phyloP scores from a whole-genome alignment of 2,329 filamentous ascomycete species.

The Aureobasidium lini region DNA sequence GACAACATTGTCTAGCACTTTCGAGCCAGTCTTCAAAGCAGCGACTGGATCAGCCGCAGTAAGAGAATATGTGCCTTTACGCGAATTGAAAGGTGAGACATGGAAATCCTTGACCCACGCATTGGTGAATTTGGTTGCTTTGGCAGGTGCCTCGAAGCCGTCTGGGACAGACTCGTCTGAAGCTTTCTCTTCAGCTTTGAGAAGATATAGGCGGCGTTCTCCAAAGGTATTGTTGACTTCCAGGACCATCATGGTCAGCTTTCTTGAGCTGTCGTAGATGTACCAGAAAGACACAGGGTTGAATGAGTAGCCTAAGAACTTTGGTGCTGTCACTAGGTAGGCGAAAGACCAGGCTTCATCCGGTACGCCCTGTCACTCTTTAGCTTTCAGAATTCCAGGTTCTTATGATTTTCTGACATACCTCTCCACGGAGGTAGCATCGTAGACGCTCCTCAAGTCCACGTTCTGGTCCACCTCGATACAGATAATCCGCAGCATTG shows the following conservation, averaged over 20 bases:
- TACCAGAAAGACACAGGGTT: conserved; percentile 78
- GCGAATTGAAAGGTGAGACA: conserved; percentile 64
- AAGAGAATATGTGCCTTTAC: conserved; percentile 42
- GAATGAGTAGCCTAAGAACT: conserved; percentile 62
- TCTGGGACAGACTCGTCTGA: conserved; percentile 2
- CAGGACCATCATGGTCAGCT: conserved; percentile 57
- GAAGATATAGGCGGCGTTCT: conserved; percentile 60
- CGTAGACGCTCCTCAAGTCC: conserved; percentile 58
- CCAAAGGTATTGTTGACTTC: conserved; percentile 75
- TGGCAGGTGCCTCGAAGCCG: conserved; percentile 11
- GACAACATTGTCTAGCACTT: conserved; percentile 51
- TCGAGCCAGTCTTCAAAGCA: conserved; percentile 20
- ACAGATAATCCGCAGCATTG: conserved; percentile 53
- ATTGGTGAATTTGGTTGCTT: conserved; percentile 36
- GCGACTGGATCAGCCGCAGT: conserved; percentile 37
- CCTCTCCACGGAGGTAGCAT: conserved; percentile 48
- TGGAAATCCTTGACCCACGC: conserved; percentile 66
- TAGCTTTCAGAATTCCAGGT: not conserved
- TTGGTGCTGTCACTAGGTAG: conserved; percentile 64
- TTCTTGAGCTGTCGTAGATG: conserved; percentile 53
- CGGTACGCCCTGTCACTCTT: conserved; percentile 52
- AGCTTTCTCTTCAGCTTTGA: conserved; percentile 36
- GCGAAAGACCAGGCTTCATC: conserved; percentile 56
- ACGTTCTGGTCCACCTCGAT: conserved; percentile 43
- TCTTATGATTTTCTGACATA: conserved; percentile 31